Percentiles rank a stretch among this genome's conserved stretches.
phyloP scores from a whole-genome alignment of 306 rosid species.

The Mimosa pudica region DNA sequence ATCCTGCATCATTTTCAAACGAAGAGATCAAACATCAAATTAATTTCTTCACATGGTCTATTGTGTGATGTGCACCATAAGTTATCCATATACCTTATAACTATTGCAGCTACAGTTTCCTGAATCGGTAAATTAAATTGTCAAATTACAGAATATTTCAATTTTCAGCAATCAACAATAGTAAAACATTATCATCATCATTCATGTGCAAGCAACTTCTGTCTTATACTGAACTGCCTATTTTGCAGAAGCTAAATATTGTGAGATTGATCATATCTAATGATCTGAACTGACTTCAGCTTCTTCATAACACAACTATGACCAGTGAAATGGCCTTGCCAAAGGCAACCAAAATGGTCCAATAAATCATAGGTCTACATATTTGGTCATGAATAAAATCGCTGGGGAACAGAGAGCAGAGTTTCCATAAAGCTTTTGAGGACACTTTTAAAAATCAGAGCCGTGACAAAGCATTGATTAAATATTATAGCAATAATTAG shows the following conservation, averaged over 20 bases:
- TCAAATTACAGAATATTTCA: conserved; percentile 29
- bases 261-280: conserved; percentile 2
- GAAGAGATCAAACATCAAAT: conserved; percentile 11
- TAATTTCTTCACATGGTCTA: neutral
- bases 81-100: conserved; percentile 4
- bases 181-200: conserved; percentile 11
- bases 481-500: conserved; percentile 9
- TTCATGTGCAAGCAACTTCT: conserved; percentile 18
- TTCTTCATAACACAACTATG: conserved; percentile 26
- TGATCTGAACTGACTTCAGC: conserved; percentile 23
- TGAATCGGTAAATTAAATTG: conserved; percentile 26
- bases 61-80: conserved; percentile 18
- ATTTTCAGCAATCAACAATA: neutral
- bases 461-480: conserved; percentile 24
- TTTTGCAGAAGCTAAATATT: conserved; percentile 22
- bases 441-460: conserved; percentile 18
- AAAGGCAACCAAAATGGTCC: conserved; percentile 16
- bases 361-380: conserved; percentile 22
- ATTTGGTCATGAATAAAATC: conserved; percentile 15
- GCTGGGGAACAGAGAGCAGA: neutral
- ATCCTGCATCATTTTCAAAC: conserved; percentile 63
- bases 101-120: conserved; percentile 29
- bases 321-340: neutral
- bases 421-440: conserved; percentile 28
- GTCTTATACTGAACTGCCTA: conserved; percentile 12